Conservation (phyloP, 768 basidiomycete genomes). For the Tricholomella constricta region DNA sequence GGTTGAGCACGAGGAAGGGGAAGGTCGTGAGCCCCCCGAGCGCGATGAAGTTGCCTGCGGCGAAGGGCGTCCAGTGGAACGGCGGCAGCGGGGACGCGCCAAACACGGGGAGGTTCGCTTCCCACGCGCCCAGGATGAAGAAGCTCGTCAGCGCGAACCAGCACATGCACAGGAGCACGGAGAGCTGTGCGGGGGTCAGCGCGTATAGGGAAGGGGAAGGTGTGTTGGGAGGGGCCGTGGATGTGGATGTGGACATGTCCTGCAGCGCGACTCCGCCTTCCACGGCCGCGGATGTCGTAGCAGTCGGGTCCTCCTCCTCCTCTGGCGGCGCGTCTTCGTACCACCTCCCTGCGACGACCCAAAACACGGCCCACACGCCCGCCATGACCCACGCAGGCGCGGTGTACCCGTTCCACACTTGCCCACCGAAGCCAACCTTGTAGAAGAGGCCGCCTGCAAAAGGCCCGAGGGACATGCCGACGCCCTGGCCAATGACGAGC, state of each 20-base stretch:
- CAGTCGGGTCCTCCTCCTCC: background rate
- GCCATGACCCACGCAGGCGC: conserved; percentile 71
- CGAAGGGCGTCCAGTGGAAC: conserved; percentile 61
- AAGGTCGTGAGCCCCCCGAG: conserved; percentile 62
- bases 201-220: conserved; percentile 8
- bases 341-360: conserved; percentile 28
- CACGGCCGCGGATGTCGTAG: background rate
- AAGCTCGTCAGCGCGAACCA: conserved; percentile 73
- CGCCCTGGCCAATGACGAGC: conserved; percentile 62
- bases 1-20: conserved; percentile 67
- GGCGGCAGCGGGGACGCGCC: conserved; percentile 36
- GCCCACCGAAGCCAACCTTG: conserved; percentile 57
- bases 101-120: conserved; percentile 67
- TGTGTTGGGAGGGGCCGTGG: conserved; percentile 3
- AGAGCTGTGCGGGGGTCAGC: conserved; percentile 41
- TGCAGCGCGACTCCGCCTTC: conserved; percentile 1
- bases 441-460: conserved; percentile 64
- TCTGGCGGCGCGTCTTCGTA: conserved; percentile 12
- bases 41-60: conserved; percentile 71
- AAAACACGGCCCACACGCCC: conserved; percentile 52
- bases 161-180: conserved; percentile 63
- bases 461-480: conserved; percentile 64
- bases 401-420: conserved; percentile 66
- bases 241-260: background rate
- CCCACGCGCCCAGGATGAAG: conserved; percentile 71